Evolutionary conservation across 2,329 filamentous ascomycete species (phyloP), one percentile per base, ranked within the genome.

Genomic region (Epicoccum nigrum): DNA sequence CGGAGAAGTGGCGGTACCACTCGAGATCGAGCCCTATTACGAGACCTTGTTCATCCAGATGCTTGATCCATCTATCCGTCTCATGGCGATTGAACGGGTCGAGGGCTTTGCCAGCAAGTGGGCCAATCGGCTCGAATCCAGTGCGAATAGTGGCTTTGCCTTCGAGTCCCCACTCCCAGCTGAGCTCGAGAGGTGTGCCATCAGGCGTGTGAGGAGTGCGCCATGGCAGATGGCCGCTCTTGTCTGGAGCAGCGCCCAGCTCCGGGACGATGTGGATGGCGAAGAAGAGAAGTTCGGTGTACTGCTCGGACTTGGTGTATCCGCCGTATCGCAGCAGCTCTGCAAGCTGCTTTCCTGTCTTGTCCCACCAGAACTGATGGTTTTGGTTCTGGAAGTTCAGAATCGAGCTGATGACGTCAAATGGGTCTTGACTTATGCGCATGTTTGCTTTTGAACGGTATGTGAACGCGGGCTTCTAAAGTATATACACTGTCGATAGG

Each of bases 121-220:
- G 45, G 1, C 54, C 54, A n/a, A 56, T 54, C 9, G 54, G 54
- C 40, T 56, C 54, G 27, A 56, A 54, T 8, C 39, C 52, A 19
- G 54, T 56, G 20, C 54, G 41, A 15, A 56, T 46, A 1, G 51
- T 49, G n/a, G 49, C 54, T 32, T 54, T 56, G 6, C 54, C 54
- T 7, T 54, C 45, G n/a, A 54, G 54, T 21, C 54, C 54, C 49
- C 54, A 56, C 21, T 56, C 54, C 54, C 54, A 56, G 32, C 49
- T 54, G 5, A 56, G 35, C 20, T 56, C 54, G 7, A 56, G 38
- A 17, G 54, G 54, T 3, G 54, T 56, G n/a, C 54, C 54, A 21
- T 56, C 54, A 9, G 54, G 54, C 12, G 54, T 54, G n/a, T 56
- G 54, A 7, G 54, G 54, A 16, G 48, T 56, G 11, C 46, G 46